These are phyloP conservation scores for Harrya chromipes DNA, from an alignment of 768 basidiomycete species.

Conservation along the genomic window DNA sequence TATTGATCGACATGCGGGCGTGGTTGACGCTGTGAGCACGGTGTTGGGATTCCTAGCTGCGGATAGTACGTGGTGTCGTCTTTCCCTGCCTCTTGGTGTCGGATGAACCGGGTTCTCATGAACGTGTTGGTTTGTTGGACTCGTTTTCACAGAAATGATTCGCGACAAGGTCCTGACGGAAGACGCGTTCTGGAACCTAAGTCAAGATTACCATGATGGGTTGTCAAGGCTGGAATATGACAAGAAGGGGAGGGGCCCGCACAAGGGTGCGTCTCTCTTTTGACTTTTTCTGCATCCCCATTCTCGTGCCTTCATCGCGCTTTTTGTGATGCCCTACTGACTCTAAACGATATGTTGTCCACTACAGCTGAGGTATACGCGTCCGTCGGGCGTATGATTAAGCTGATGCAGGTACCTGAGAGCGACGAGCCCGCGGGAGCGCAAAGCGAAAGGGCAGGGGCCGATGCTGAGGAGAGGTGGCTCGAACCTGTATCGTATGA, in stretches of 20 bases:
- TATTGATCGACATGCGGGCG: constrained; percentile 11
- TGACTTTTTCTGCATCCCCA: not conserved
- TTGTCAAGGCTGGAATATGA: constrained; percentile 13
- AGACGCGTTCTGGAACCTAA: constrained; percentile 17
- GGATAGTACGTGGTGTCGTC: constrained; percentile 11
- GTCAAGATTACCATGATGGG: constrained; percentile 18
- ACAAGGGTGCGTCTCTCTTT: not conserved
- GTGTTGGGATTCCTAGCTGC: constrained; percentile 11
- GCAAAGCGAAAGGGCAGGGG: not conserved
- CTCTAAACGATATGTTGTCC: not conserved
- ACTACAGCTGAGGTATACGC: constrained; percentile 23
- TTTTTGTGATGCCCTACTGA: too few relatives aligned
- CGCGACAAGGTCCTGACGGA: constrained; percentile 14
- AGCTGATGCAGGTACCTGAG: constrained; percentile 13
- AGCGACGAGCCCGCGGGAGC: not conserved
- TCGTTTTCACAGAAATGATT: constrained; percentile 9
- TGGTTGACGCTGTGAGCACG: constrained; percentile 14
- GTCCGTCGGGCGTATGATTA: constrained; percentile 22
- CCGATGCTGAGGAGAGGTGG: constrained; percentile 7
- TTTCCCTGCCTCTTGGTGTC: not conserved
- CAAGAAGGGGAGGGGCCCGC: constrained; percentile 2
- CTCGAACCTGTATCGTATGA: constrained; percentile 12
- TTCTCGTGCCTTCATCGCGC: not conserved
- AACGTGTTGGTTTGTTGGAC: too few relatives aligned
- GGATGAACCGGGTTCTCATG: not conserved